Conservation (phyloP, 164 flowering plant genomes). For the Magnolia changhungtana region DNA sequence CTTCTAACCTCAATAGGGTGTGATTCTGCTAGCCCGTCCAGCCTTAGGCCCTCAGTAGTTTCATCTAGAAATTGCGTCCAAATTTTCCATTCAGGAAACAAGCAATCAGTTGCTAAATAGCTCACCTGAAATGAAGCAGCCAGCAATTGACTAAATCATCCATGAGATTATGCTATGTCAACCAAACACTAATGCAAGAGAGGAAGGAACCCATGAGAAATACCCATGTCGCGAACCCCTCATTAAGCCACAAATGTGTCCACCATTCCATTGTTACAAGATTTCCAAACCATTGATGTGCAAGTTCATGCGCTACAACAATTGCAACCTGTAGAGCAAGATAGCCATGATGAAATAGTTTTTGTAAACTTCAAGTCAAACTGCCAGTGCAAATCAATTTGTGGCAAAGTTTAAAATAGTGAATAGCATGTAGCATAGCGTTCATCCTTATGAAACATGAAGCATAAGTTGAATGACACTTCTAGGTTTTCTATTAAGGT, state of each 20-base stretch:
- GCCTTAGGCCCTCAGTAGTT: conserved; percentile 73
- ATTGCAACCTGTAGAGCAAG: conserved; percentile 61
- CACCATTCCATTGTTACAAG: conserved; percentile 99
- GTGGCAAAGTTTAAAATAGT: not conserved
- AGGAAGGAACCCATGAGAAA: conserved; percentile 1
- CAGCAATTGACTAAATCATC: conserved; percentile 1
- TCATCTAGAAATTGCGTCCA: conserved; percentile 97
- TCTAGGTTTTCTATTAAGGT: too few species aligned
- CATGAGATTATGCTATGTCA: not conserved
- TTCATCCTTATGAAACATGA: too few species aligned
- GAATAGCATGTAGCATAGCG: too few species aligned
- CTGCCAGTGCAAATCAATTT: not conserved
- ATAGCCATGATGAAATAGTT: not conserved
- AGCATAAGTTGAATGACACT: too few species aligned
- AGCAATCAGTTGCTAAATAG: conserved; percentile 80
- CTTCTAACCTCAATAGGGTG: conserved; percentile 88
- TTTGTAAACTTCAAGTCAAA: not conserved
- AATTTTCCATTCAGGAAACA: conserved; percentile 96
- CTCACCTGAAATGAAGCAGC: conserved; percentile 54
- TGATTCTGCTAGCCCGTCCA: conserved; percentile 91
- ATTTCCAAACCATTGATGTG: conserved; percentile 99
- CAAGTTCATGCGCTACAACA: conserved; percentile 96
- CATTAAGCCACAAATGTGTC: conserved; percentile 98
- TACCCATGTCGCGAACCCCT: conserved; percentile 99
- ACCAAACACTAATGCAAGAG: not conserved